Base-by-base conservation (phyloP, 2,329 filamentous ascomycete species). In the Aquanectria penicillioides region DNA sequence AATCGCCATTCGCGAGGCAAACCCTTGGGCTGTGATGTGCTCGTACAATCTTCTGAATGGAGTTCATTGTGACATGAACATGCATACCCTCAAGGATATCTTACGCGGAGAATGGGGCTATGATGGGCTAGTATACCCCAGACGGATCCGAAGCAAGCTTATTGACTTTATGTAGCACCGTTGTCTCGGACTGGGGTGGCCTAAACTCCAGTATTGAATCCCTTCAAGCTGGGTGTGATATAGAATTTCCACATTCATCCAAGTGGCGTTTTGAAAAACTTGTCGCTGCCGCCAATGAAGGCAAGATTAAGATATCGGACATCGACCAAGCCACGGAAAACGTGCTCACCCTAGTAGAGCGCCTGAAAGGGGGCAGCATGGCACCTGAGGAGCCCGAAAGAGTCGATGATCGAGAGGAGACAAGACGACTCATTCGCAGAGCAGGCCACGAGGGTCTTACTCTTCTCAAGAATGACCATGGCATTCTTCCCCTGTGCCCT, bases 1-100 rank as follows among this genome's bases (percentile, higher is more conserved):
- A 75, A 90, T 92, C 68, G 88, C 88, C 0, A 79, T 92, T 33
- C 81, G 88, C 38, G 87, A 91, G 63, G 86, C 88, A 12, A 87
- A 89, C 53, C 87, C 88, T 3, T 89, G 87, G 87, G 87, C 87
- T 5, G 73, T 90, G 38, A 91, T 91, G 88, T 84, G 85, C 5
- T 86, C 86, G 2, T 91, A 90, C 68, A 90, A 90, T 65, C 77
- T 88, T 25, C 75, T 90, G 64, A 90, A 90, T 69, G 87, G 88
- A 5, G 73, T 83, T 5, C 86, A 88, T 64, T 82, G 84, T 6
- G 69, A 71, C 11, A 82, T 85, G 79, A 84, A 87, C 63, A 74
- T 71, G 12, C 78, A 83, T 53, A 82, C 81, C 0, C 74, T 89
- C n/a, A 82, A 80, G 58, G 78, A 83, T 20, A 85, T 89, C 17